Percentiles rank a stretch among this genome's conserved stretches.
Evolutionary conservation across 345 rosid genomes (phyloP).

Genomic region (Kandelia obovata): DNA sequence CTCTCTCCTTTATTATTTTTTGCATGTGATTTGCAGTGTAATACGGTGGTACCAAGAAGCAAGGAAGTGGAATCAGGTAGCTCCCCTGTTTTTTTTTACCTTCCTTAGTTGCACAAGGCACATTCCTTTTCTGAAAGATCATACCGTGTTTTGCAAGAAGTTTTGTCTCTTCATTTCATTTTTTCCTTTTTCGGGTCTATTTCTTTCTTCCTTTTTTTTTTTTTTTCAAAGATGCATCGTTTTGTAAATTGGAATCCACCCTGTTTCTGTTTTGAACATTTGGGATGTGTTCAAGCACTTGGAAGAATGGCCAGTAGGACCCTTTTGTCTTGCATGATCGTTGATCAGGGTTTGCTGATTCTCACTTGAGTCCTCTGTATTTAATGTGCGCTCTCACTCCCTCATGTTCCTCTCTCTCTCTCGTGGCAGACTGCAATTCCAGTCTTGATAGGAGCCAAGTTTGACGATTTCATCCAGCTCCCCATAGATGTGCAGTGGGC

Average conservation of each 20-base stretch:
- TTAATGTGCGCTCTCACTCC: neutral
- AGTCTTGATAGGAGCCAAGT: conserved; percentile 78
- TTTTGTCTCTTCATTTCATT: too few species aligned
- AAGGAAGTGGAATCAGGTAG: conserved; percentile 73
- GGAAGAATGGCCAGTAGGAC: too few species aligned
- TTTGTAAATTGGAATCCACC: too few species aligned
- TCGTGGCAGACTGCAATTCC: conserved; percentile 74
- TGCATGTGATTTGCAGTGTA: conserved; percentile 42
- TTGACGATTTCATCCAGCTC: conserved; percentile 91
- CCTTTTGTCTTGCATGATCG: too few species aligned
- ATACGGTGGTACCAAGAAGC: conserved; percentile 81
- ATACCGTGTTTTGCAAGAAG: too few species aligned
- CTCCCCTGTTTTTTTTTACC: neutral
- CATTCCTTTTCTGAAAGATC: neutral
- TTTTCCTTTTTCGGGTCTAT: too few species aligned
- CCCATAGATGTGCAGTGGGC: conserved; percentile 90
- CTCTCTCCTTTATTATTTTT: neutral
- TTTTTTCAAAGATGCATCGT: too few species aligned
- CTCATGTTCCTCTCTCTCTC: neutral
- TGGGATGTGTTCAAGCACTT: too few species aligned
- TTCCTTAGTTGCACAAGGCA: neutral
- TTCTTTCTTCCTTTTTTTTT: too few species aligned
- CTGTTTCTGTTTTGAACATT: too few species aligned
- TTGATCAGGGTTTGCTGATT: too few species aligned
- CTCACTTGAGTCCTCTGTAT: too few species aligned